Base-by-base conservation (phyloP, 192 early-diverging fungal genomes). In the Mortierella hygrophila region DNA sequence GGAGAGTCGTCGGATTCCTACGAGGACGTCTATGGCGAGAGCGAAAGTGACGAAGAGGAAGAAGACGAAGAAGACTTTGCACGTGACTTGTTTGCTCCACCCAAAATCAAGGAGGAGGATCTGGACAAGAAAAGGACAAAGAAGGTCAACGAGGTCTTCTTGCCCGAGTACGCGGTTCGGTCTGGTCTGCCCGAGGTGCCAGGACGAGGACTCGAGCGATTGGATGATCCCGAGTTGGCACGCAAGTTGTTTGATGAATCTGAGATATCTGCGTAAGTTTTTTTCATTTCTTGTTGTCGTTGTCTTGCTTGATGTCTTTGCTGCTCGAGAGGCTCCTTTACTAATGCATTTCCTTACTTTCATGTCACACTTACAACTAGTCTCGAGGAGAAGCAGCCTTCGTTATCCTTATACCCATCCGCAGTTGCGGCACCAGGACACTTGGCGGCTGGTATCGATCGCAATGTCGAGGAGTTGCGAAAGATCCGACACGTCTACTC, bases 121-220 rank as follows among this genome's bases (percentile, higher is more conserved):
- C 40, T 73, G 86, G 40, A 83, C 55, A 91, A 89, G 82, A 83
- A 82, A 40, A 75, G 80, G 35, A 32, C 72, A 23, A 72, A 75
- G 29, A 80, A 76, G 74, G 6, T 49, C 5, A 42, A 70, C 29
- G 73, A 75, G 26, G 65, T 92, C 57, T 93, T 91, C 63, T 78
- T 93, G 57, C 91, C 92, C 7, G 93, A 92, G 81, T 93, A 92
- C 57, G 54, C 72, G 4, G 47, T 91, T 68, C 87, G 86, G 15
- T 76, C 83, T 32, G 90, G 91, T 1, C 60, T 91, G 15, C 88
- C 91, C 21, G 89, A 92, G 54, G 72, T 91, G 9, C 78, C 80
- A 37, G 79, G 75, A 29, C 20, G 16, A 55, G 79, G 73, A 1
- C 80, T 65, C 35, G 76, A 44, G 29, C 47, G 57, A 26, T 35